Base-by-base conservation (phyloP, 116 monocot genomes). In the Dioscorea cayenensis region DNA sequence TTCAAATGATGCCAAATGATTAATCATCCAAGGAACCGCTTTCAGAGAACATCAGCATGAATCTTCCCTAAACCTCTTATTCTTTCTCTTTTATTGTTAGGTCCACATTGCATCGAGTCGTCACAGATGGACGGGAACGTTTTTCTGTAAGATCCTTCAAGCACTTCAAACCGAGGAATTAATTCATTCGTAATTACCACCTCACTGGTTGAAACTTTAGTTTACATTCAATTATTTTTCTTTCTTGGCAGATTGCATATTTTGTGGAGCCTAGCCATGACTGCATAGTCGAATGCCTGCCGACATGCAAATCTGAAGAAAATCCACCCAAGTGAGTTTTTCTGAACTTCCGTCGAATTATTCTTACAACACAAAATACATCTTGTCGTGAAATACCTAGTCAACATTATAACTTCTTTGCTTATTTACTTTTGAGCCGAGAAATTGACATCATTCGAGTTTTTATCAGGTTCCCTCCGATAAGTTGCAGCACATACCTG, bases 211-310 rank as follows among this genome's bases (percentile, higher is more conserved):
- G 60, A 22, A 62, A 55, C 20, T 12, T 28, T 12, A 70, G 3
- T 12, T 28, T 25, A 52, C 6, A 55, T 29, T 22, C 27, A 52
- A 7, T 32, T 22, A 22, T n/a, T 43, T 38, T 36, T 0, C 25
- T 61, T 65, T 32, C 66, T 20, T 58, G 80, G 63, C 84, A 95
- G 95, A 82, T 95, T 76, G 95, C 87, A 7, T 92, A 71, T 76
- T 95, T 95, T 87, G 89, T 95, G 85, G 95, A 95, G 77, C 95
- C 95, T 64, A 95, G 87, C 72, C 95, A 92, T 49, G 95, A 95
- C 7, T 95, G 95, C 52, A 22, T 92, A 6, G 92, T 95, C 13
- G 85, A 95, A 72, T 95, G 95, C 81, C 74, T 95, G 74, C 89
- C 95, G 49, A 69, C 95, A n/a, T 95, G 95, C 81, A 85, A 72